These are phyloP conservation scores for Pulveroboletus sp. DNA, from an alignment of 768 basidiomycete species.

Conservation along the genomic window DNA sequence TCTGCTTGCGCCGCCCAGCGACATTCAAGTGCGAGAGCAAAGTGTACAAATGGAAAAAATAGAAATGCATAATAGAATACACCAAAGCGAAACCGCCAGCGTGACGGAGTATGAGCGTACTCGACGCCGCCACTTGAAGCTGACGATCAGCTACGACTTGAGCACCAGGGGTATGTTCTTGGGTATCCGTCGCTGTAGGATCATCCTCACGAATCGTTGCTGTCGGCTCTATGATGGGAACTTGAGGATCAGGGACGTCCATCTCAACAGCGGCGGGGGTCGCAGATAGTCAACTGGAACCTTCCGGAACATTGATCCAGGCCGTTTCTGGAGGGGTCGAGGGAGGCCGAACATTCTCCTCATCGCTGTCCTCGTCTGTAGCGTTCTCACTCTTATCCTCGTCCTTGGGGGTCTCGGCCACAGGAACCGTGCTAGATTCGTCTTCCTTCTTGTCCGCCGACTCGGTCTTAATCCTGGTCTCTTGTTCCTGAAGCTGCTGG, in stretches of 20 bases:
- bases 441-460: slow-evolving; percentile 45
- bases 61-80: slow-evolving; percentile 43
- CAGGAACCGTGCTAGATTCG: slow-evolving; percentile 15
- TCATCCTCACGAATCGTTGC: slow-evolving; percentile 20
- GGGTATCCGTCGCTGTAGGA: slow-evolving; percentile 19
- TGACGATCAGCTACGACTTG: slow-evolving; percentile 22
- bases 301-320: slow-evolving; percentile 27
- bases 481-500: slow-evolving; percentile 51
- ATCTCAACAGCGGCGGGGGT: slow-evolving; percentile 17
- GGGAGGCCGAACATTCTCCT: slow-evolving; percentile 38
- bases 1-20: slow-evolving; percentile 27
- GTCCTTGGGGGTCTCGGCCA: slow-evolving; percentile 17
- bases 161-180: slow-evolving; percentile 17
- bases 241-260: slow-evolving; percentile 12
- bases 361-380: slow-evolving; percentile 41
- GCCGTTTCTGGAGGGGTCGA: slow-evolving; percentile 27
- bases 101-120: slow-evolving; percentile 30
- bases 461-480: slow-evolving; percentile 45
- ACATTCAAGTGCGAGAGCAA: slow-evolving; percentile 37
- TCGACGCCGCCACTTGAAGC: slow-evolving; percentile 24
- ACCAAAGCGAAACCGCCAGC: slow-evolving; percentile 34
- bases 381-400: slow-evolving; percentile 32
- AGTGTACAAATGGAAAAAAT: slow-evolving; percentile 43
- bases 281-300: slow-evolving; percentile 33
- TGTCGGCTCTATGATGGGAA: slow-evolving; percentile 27